These are phyloP conservation scores for Magnaporthiopsis incrustans DNA, from an alignment of 2,329 filamentous ascomycete species.

Conservation along the genomic window DNA sequence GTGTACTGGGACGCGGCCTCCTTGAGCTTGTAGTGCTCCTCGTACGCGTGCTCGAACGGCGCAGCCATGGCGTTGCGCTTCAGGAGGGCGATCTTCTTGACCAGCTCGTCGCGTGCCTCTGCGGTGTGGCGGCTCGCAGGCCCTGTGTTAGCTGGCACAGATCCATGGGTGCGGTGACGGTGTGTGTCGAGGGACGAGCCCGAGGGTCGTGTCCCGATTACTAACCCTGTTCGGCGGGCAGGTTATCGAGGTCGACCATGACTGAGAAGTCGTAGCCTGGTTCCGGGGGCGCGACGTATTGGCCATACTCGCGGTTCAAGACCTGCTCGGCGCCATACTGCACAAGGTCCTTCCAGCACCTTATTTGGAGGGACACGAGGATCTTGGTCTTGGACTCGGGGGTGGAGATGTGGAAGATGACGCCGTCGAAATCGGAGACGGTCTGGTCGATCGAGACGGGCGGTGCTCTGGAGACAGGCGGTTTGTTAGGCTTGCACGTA, in stretches of 20 bases:
- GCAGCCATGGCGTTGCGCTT: conserved; percentile 99
- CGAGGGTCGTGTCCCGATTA: conserved; percentile 8
- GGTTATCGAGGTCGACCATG: conserved; percentile 75
- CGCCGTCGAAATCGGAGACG: conserved; percentile 97
- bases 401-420: conserved; percentile 97
- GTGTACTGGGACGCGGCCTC: conserved; percentile 90
- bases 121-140: background rate
- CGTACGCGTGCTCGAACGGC: conserved; percentile 93
- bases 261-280: conserved; percentile 94
- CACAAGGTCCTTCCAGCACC: conserved; percentile 88
- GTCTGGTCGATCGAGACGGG: conserved; percentile 93
- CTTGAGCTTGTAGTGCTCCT: conserved; percentile 78
- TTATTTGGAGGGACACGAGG: conserved; percentile 85
- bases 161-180: background rate
- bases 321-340: conserved; percentile 89
- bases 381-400: conserved; percentile 92
- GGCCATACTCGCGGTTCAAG: conserved; percentile 87
- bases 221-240: conserved; percentile 64
- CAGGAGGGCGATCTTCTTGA: conserved; percentile 78
- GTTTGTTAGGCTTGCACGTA: background rate
- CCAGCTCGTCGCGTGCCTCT: conserved; percentile 81
- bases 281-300: conserved; percentile 82
- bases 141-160: background rate
- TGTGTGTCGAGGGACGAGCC: background rate
- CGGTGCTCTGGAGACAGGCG: conserved; percentile 52